Base-by-base conservation (phyloP, 169 alveolate species). In the Prorocentrum cordatum region DNA sequence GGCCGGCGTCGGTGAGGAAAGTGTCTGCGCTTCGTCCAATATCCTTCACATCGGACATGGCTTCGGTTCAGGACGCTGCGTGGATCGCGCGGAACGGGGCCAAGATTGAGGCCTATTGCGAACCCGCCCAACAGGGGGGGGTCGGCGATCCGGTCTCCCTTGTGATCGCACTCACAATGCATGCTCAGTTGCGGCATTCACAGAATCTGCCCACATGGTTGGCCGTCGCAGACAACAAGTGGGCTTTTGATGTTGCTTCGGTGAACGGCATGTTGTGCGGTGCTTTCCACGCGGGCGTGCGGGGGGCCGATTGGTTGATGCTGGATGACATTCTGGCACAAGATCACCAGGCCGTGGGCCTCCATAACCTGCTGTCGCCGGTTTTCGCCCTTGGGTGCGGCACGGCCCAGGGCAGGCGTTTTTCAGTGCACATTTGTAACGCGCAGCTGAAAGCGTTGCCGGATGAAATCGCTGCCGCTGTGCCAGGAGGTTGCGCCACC, bases 191-290 rank as follows among this genome's bases (percentile, higher is more conserved):
- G 12, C 22, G 82, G 36, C 24, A 70, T 20, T 29, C 38, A 12
- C 24, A 24, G 4, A 64, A 42, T 3, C 42, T 70, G n/a, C 38
- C 82, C 10, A n/a, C 36, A 20, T 24, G 10, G 29, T 22, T 70
- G 26, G 64, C 58, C 3, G 29, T 31, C 3, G 26, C 42, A 35
- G 82, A 39, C n/a, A 39, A 39, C 42, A 22, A 27, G 31, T 70
- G 82, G 82, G 82, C 82, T 2, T 70, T 70, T 26, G 82, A 70
- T 27, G 64, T 70, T n/a, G 82, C 82, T 1, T 18, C 45, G 18
- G 27, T 70, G 32, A 31, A 39, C 42, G 26, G 38, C 64, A 38
- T 70, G 82, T 12, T 26, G 9, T 42, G 38, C 27, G 82, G 64
- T 27, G 38, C 64, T 27, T 39, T 42, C 0, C 29, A 70, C n/a